phyloP scores from a whole-genome alignment of 2,329 filamentous ascomycete genomes.

The Neurospora sp. region DNA sequence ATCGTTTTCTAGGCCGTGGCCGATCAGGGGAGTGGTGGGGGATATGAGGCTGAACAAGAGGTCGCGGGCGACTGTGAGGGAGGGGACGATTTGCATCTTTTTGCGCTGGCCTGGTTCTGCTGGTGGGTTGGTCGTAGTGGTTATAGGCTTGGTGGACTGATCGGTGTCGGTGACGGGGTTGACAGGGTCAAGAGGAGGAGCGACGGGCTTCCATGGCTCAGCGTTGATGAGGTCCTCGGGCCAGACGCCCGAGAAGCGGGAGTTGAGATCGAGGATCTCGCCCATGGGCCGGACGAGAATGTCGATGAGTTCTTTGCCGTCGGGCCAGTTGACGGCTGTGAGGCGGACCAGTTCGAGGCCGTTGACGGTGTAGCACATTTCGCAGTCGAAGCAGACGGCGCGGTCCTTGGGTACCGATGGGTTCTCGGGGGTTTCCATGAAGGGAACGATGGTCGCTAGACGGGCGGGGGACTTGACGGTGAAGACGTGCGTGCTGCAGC shows the following conservation, averaged over 20 bases:
- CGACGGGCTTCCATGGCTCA: conserved; percentile 34
- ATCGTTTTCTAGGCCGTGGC: conserved; percentile 93
- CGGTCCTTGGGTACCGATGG: conserved; percentile 37
- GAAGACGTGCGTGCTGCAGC: conserved; percentile 69
- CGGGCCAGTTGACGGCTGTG: conserved; percentile 82
- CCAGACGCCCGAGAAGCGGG: conserved; percentile 79
- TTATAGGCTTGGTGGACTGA: conserved; percentile 2
- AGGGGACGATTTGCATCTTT: conserved; percentile 62
- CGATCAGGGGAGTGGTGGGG: conserved; percentile 73
- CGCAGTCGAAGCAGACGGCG: conserved; percentile 85
- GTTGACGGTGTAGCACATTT: conserved; percentile 90
- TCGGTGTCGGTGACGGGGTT: not conserved
- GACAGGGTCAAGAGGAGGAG: not conserved
- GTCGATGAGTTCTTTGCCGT: conserved; percentile 66
- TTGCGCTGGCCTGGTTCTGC: conserved; percentile 20
- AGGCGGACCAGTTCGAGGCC: conserved; percentile 85
- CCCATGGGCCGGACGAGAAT: conserved; percentile 77
- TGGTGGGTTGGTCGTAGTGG: conserved; percentile 7
- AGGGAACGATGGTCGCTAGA: conserved; percentile 70
- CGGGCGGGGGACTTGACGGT: conserved; percentile 69
- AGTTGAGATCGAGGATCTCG: conserved; percentile 82
- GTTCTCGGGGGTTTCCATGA: conserved; percentile 66
- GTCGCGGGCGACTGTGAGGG: conserved; percentile 63
- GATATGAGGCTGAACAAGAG: conserved; percentile 69
- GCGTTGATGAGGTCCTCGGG: conserved; percentile 67